These are phyloP conservation scores for Neoboletus brunneissimus DNA, from an alignment of 768 basidiomycete genomes.

Conservation along the genomic window DNA sequence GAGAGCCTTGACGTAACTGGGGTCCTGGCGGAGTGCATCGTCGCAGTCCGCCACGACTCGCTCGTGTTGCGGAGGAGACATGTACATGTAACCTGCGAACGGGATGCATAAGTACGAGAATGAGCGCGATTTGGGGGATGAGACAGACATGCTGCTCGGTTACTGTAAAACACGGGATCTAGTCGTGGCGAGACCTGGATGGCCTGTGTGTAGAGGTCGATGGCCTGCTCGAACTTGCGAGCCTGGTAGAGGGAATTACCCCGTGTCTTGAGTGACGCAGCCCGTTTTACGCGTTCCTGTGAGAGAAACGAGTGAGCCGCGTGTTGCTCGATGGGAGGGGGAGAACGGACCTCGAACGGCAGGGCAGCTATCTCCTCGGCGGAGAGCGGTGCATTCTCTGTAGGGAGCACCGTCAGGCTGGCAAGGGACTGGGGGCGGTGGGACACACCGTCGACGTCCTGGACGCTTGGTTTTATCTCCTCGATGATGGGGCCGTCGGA, in stretches of 20 bases:
- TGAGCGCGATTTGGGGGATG: no score
- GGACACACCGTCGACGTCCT: slow-evolving; percentile 34
- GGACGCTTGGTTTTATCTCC: slow-evolving; percentile 54
- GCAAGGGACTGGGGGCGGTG: neutral
- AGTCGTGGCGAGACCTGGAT: slow-evolving; percentile 72
- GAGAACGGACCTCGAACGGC: slow-evolving; percentile 51
- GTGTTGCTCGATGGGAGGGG: neutral
- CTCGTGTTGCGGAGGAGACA: slow-evolving; percentile 80
- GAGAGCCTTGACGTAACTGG: slow-evolving; percentile 83
- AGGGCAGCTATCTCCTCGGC: slow-evolving; percentile 56
- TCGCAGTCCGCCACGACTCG: slow-evolving; percentile 87
- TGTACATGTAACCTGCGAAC: slow-evolving; percentile 80
- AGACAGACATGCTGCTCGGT: slow-evolving; percentile 87
- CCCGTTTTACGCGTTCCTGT: slow-evolving; percentile 64
- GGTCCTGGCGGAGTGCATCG: slow-evolving; percentile 79
- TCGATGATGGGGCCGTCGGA: slow-evolving; percentile 76
- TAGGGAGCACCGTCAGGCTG: slow-evolving; percentile 8
- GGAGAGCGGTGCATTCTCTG: slow-evolving; percentile 45
- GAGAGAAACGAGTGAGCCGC: slow-evolving; percentile 11
- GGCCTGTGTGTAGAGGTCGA: slow-evolving; percentile 68
- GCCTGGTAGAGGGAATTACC: slow-evolving; percentile 71
- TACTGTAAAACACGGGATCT: slow-evolving; percentile 94
- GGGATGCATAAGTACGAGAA: slow-evolving; percentile 1
- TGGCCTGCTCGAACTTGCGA: slow-evolving; percentile 57
- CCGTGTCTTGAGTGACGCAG: slow-evolving; percentile 62